Base-by-base conservation (phyloP, 768 basidiomycete species). In the Lactarius hengduanensis region DNA sequence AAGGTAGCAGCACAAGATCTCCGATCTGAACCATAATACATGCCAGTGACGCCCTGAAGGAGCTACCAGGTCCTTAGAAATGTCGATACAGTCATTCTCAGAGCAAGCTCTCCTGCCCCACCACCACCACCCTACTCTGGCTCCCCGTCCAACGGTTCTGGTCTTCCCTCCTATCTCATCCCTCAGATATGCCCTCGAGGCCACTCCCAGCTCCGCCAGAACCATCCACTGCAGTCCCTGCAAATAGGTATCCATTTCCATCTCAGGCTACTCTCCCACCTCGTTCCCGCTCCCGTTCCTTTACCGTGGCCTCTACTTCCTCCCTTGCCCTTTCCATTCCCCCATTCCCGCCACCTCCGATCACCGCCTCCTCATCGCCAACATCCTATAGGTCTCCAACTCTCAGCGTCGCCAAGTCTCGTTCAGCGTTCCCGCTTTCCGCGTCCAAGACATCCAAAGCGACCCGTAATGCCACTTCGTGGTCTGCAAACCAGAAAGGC, bases 341-440 rank as follows among this genome's bases (percentile, higher is more conserved):
- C 43, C 20, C 1, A 11, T n/a, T 13, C 47, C 22, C 47, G 1
- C 4, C 36, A 6, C 26, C 22, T 18, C 15, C 60, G 9, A 10
- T 30, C 32, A 16, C 5, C 55, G 7, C 6, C 20, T 4, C 34
- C 36, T 22, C 50, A n/a, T 54, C 53, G 15, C 57, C 50, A 16
- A 15, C 8, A 13, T 50, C 55, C 9, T 0, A 38, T 38, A 28
- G 30, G 40, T 15, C 60, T 41, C 56, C 41, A n/a, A 18, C 3
- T 30, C 1, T 45, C 13, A 41, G 43, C 10, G 0, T 15, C 4
- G 11, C 30, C 56, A 62, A 50, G 43, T 28, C 45, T 18, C 65
- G 56, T 62, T 62, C 65, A 11, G 15, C 4, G 5, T 62, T 62
- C 45, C 56, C 45, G 11, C 26, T 66, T 40, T 15, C 59, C 15